These are phyloP conservation scores for Sequoiadendron giganteum DNA, from an alignment of 75 land plant species.

Conservation along the genomic window DNA sequence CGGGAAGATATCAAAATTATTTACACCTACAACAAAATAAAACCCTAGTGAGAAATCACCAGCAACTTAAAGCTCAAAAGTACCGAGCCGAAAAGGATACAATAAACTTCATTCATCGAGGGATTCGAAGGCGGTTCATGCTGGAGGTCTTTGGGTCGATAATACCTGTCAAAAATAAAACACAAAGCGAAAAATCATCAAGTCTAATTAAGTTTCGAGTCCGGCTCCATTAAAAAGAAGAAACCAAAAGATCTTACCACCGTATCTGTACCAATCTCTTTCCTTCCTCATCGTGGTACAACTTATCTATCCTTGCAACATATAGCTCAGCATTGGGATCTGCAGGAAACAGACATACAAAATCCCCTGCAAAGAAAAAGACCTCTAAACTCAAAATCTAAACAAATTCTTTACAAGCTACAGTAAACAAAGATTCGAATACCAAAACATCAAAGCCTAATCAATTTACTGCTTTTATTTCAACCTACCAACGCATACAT, in stretches of 20 bases:
- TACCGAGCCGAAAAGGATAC: neutral
- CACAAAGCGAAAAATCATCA: neutral
- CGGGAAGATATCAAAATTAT: no score
- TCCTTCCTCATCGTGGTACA: neutral
- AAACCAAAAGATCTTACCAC: neutral
- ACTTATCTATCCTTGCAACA: neutral
- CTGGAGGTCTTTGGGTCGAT: constrained; percentile 3
- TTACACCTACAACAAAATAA: neutral
- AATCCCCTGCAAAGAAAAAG: neutral
- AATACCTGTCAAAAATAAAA: constrained; percentile 1
- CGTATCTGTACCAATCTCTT: constrained; percentile 1
- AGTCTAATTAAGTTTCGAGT: neutral
- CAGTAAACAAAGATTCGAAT: no score
- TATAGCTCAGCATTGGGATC: neutral
- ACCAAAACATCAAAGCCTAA: neutral
- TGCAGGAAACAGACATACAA: neutral
- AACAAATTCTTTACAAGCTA: neutral
- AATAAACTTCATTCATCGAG: neutral
- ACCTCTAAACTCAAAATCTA: neutral
- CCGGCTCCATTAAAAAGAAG: neutral
- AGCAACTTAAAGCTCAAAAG: neutral
- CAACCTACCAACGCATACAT: neutral
- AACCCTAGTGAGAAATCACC: neutral
- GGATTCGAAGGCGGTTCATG: neutral
- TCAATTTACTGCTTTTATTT: neutral